Percentiles rank a stretch among this genome's conserved stretches.
Conservation (phyloP, 2,329 filamentous ascomycete genomes). For the Tolypocladium tropicale region DNA sequence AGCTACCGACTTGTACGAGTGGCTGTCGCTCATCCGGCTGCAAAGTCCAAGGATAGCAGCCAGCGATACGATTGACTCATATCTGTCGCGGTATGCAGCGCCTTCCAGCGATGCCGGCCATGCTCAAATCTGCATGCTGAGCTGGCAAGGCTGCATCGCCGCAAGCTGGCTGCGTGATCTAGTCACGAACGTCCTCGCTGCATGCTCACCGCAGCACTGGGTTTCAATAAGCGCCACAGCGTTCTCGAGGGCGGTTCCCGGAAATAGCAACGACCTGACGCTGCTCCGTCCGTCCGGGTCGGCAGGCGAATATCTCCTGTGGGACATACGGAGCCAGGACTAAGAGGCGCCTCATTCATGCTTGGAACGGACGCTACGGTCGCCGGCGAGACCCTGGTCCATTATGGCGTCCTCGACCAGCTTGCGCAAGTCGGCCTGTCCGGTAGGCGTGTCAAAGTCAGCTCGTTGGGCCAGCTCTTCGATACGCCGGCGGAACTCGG, state of each 20-base stretch:
- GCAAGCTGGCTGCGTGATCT: constrained; percentile 39
- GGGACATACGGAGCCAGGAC: constrained; percentile 43
- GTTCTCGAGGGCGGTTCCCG: constrained; percentile 34
- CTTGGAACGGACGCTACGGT: constrained; percentile 54
- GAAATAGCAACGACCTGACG: constrained; percentile 38
- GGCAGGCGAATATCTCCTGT: constrained; percentile 46
- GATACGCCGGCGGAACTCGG: constrained; percentile 75
- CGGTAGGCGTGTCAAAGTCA: constrained; percentile 73
- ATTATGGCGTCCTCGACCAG: constrained; percentile 73
- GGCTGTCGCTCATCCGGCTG: constrained; percentile 58
- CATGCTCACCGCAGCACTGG: constrained; percentile 38
- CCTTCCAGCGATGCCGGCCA: constrained; percentile 28
- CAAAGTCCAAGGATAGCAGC: constrained; percentile 51
- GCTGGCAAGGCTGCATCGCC: constrained; percentile 49
- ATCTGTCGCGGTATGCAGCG: constrained; percentile 56
- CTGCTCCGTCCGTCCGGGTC: constrained; percentile 40
- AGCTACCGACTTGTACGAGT: constrained; percentile 59
- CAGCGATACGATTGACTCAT: constrained; percentile 53
- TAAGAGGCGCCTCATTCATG: constrained; percentile 35
- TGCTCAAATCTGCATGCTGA: constrained; percentile 36
- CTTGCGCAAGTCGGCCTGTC: constrained; percentile 67
- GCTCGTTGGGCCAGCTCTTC: constrained; percentile 76
- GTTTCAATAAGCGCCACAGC: constrained; percentile 43
- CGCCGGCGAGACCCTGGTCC: constrained; percentile 52
- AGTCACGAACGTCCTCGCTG: constrained; percentile 33